Base-by-base conservation (phyloP, 345 rosid genomes). In the Clarkia xantiana region DNA sequence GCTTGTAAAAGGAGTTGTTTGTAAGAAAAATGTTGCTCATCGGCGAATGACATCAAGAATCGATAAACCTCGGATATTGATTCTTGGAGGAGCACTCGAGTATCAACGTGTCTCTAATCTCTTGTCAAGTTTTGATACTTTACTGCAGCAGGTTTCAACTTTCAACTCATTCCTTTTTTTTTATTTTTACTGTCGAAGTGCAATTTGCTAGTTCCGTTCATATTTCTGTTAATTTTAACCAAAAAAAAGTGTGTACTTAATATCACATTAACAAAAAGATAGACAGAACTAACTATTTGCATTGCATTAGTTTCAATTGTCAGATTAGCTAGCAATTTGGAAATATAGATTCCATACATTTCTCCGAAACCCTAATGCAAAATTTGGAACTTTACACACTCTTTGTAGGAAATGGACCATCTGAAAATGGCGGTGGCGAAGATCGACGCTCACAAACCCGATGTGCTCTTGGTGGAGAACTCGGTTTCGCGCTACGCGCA, bases 11-110 rank as follows among this genome's bases (percentile, higher is more conserved):
- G 96, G 99, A 76, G 91, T 93, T 71, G 99, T 87, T 60, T 93
- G 96, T 66, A 93, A 93, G 78, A 93, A 87, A 76, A 93, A 93
- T 58, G 86, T 93, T 62, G 94, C 96, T 58, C 95, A 93, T 68
- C 85, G 94, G 25, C 81, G 94, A 62, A 87, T 93, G 99, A 79
- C 74, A 54, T 70, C 94, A 44, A 84, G 74, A 65, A 69, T 82
- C 47, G 94, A 80, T 63, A 93, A 74, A 74, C 86, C 95, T 58
- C 87, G 91, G 40, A 53, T 93, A 42, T 53, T 93, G 73, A 87
- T 93, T 64, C 94, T 93, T 47, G 94, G 88, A 42, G 94, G 96
- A 55, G 96, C 90, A 58, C 90, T 87, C 25, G 96, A 93, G 75
- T 93, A 93, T 69, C 99, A 93, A 62, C 84, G 96, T 45, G 96